Evolutionary conservation across 495 filamentous ascomycete genomes (phyloP), one percentile per base, ranked within the genome.

Genomic region (Penicillium subrubescens): DNA sequence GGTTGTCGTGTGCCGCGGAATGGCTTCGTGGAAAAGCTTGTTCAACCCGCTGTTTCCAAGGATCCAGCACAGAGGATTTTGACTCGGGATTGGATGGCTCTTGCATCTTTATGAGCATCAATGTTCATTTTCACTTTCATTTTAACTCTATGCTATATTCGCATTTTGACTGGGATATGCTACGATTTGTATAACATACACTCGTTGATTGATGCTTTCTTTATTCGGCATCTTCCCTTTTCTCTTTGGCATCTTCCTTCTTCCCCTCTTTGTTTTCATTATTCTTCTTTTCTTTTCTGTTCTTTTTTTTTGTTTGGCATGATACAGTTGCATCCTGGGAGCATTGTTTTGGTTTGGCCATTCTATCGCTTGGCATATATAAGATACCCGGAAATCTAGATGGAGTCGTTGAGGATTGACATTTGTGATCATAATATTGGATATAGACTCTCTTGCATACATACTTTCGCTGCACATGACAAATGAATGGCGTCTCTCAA

Each of bases 11-110:
- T 83, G 1, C 80, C 79, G 48, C 71, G 77, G 39, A 77, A 75
- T 46, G 78, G 82, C 8, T 62, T 77, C 17, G 83, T 86, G 12
- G 81, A 84, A 63, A 73, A 67, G 17, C 65, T 78, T 41, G 43
- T 84, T 31, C 68, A 70, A 21, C 77, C 75, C 8, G 83, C 78
- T 39, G 62, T 84, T 64, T 56, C 48, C n/a, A 84, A 80, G 66
- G 75, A 81, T n/a, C 71, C 77, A 5, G 62, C 46, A n/a, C 59
- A 75, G 62, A 72, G 85, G 46, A 70, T 75, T 56, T 37, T 56
- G 14, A 69, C 79, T 17, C 37, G 59, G 19, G 68, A 83, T 19
- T 82, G 83, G 80, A 43, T 77, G 53, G 52, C 17, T 48, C 46
- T 70, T 55, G 61, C 64, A 8, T 63, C 61, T 60, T 52, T 27